Base-by-base conservation (phyloP, 2,329 filamentous ascomycete genomes). In the Colletotrichum sp. region DNA sequence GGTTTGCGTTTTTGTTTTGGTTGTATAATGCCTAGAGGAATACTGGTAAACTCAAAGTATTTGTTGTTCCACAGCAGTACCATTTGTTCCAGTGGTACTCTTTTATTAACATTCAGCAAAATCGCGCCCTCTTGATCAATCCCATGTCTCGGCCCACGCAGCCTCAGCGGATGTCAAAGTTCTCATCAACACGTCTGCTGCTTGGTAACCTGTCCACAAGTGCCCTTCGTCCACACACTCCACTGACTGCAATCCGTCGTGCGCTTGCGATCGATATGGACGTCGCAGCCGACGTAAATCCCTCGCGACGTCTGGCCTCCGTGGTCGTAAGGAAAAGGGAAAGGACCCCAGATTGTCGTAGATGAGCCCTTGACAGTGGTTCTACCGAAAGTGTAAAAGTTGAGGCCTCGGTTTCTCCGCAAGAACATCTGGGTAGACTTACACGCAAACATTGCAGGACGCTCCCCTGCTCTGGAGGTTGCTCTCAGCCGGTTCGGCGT, bases 1-100 rank as follows among this genome's bases (percentile, higher is more conserved):
- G 5, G 1, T n/a, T 1, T 44, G 18, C 39, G 0, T 3, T 1
- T 6, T 44, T 0, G 5, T n/a, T 1, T 44, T 6, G 1, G 1
- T 6, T 6, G 16, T 0, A 44, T n/a, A 0, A 44, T 44, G 3
- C 39, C 0, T 0, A 2, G 1, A 44, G 18, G 1, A n/a, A 44
- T 6, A 4, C 5, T 3, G 18, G 39, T 1, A 44, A 44, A 44
- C 1, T 44, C 39, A 44, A 6, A 4, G 8, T n/a, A n/a, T 1
- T 0, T n/a, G 0, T n/a, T 10, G 16, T n/a, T 0, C 0, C 8
- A 39, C 2, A 10, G 36, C 16, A 39, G 8, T 39, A 2, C 1
- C 2, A 39, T 39, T 16, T 39, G 2, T 39, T 39, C 36, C 1
- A 0, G 36, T 39, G 36, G 1, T 0, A 39, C 0, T 39, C 15